These are phyloP conservation scores for Metarhizium sp. DNA, from an alignment of 2,329 filamentous ascomycete species.

Conservation along the genomic window DNA sequence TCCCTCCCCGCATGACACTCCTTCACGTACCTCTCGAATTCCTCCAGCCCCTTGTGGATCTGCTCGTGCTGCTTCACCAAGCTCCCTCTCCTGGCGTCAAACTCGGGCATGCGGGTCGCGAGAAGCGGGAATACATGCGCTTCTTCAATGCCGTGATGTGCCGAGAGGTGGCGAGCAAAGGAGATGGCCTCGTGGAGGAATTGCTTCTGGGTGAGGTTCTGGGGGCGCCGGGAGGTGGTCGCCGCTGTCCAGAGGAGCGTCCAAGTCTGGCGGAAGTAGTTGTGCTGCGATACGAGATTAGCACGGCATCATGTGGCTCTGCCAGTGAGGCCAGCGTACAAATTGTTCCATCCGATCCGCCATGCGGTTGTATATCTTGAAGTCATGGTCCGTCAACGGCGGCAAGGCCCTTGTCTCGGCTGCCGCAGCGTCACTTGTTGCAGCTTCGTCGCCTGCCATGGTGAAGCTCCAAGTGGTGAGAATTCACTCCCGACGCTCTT, in stretches of 20 bases:
- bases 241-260: constrained; percentile 60
- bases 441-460: neutral
- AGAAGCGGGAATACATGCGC: constrained; percentile 69
- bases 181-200: constrained; percentile 61
- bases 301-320: neutral
- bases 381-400: constrained; percentile 57
- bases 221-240: constrained; percentile 46
- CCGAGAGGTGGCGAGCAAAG: constrained; percentile 60
- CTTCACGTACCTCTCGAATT: constrained; percentile 55
- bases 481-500: neutral
- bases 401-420: constrained; percentile 31
- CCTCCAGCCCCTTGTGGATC: constrained; percentile 70
- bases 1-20: constrained; percentile 53
- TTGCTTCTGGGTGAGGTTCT: constrained; percentile 54
- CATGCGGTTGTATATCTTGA: constrained; percentile 60
- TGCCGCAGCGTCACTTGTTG: neutral
- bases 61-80: constrained; percentile 65
- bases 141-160: constrained; percentile 81
- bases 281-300: constrained; percentile 44
- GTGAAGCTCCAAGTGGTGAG: neutral
- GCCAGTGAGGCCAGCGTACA: neutral
- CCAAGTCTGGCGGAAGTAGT: constrained; percentile 68
- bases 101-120: constrained; percentile 70
- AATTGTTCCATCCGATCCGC: constrained; percentile 56
- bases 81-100: constrained; percentile 44